Conservation (phyloP, 176 grass and related monocot species). For the Eremochloa ophiuroides region DNA sequence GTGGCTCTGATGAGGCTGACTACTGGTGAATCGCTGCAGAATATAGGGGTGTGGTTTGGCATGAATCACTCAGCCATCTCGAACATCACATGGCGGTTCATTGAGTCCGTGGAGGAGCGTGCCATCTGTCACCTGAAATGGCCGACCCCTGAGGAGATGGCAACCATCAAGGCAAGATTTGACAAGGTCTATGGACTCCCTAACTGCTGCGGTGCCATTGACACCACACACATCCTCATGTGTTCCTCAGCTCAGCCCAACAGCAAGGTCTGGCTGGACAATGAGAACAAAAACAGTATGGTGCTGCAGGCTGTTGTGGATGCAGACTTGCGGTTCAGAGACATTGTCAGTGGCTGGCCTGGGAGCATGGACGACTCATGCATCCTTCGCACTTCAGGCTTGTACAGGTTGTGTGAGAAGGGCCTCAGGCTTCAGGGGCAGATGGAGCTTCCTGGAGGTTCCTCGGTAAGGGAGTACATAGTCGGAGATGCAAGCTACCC, state of each 20-base stretch:
- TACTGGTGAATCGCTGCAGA: conserved; percentile 70
- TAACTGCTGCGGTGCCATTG: conserved; percentile 83
- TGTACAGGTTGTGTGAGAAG: conserved; percentile 73
- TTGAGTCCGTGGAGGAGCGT: conserved; percentile 77
- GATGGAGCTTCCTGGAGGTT: conserved; percentile 44
- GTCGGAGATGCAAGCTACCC: conserved; percentile 72
- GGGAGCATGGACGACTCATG: conserved; percentile 70
- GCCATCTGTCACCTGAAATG: conserved; percentile 62
- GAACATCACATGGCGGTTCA: conserved; percentile 89
- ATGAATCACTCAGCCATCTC: conserved; percentile 91
- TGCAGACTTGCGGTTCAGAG: conserved; percentile 77
- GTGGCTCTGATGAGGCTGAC: conserved; percentile 80
- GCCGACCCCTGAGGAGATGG: conserved; percentile 63
- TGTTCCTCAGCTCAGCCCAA: conserved; percentile 73
- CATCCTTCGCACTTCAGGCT: conserved; percentile 65
- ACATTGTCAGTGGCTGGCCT: conserved; percentile 84
- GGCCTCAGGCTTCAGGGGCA: conserved; percentile 54
- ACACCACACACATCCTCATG: conserved; percentile 78
- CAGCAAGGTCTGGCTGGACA: conserved; percentile 78
- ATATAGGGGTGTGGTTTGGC: conserved; percentile 63
- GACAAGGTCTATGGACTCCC: conserved; percentile 66
- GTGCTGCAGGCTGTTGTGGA: conserved; percentile 86
- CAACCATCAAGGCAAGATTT: conserved; percentile 59
- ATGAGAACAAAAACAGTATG: conserved; percentile 82
- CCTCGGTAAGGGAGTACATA: conserved; percentile 64